Conservation (phyloP, 1,284 basidiomycete species). For the Coriolopsis trogii region DNA sequence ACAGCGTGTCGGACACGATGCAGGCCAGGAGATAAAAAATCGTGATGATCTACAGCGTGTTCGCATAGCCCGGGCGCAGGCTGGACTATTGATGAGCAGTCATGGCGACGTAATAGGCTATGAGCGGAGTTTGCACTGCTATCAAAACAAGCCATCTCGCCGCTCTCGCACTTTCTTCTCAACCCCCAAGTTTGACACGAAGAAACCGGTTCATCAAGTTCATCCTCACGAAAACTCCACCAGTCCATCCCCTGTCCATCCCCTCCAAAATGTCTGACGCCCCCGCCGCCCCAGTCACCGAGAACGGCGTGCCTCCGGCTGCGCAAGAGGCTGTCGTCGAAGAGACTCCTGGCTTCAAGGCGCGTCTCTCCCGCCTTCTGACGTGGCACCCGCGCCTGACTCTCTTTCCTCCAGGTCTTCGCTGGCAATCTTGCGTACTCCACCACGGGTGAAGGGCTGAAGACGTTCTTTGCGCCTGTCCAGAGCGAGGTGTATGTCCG, state of each 20-base stretch:
- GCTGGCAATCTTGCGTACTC: slow-evolving; percentile 87
- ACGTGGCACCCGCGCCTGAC: slow-evolving; percentile 33
- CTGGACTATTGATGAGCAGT: slow-evolving; percentile 25
- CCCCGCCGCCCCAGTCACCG: slow-evolving; percentile 76
- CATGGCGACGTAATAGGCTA: slow-evolving; percentile 38
- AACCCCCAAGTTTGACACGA: slow-evolving; percentile 80
- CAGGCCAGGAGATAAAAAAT: not conserved
- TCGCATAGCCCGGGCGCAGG: slow-evolving; percentile 9
- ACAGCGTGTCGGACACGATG: slow-evolving; percentile 12
- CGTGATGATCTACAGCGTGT: slow-evolving; percentile 21
- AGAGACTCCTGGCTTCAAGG: slow-evolving; percentile 79
- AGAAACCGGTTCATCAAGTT: slow-evolving; percentile 81
- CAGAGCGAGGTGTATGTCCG: slow-evolving; percentile 75
- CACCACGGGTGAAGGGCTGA: slow-evolving; percentile 88
- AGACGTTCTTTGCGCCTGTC: slow-evolving; percentile 84
- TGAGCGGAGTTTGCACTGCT: slow-evolving; percentile 35
- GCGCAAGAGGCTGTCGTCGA: slow-evolving; percentile 66
- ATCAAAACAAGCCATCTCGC: slow-evolving; percentile 38
- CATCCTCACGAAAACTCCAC: slow-evolving; percentile 53
- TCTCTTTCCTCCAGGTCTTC: slow-evolving; percentile 63
- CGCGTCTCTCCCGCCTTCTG: slow-evolving; percentile 33
- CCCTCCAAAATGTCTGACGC: slow-evolving; percentile 80
- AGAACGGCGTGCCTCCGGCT: slow-evolving; percentile 79
- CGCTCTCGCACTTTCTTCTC: slow-evolving; percentile 49
- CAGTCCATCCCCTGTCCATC: slow-evolving; percentile 45